Evolutionary conservation across 768 basidiomycete species (phyloP).

Genomic region (Cyathus striatus): DNA sequence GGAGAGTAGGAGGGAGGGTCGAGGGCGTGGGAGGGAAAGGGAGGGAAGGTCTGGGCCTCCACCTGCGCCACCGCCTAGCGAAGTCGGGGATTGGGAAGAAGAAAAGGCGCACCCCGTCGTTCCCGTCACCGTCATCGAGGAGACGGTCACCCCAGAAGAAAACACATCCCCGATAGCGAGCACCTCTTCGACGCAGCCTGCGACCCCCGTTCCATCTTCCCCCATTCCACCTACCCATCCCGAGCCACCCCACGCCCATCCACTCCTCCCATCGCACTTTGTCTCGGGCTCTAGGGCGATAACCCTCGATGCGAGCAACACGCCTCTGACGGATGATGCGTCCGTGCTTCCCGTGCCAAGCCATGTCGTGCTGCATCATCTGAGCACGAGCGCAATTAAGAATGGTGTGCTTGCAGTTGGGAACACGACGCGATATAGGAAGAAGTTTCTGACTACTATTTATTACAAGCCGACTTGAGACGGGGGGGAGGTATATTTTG

Average conservation of each 20-base stretch:
- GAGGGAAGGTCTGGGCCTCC: too few species aligned
- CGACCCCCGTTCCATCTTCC: not conserved
- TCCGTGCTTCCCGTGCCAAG: constrained; percentile 89
- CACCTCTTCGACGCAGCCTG: not conserved
- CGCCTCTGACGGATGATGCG: constrained; percentile 72
- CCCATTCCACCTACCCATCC: not conserved
- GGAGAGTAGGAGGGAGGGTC: constrained; percentile 11
- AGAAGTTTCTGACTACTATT: constrained; percentile 89
- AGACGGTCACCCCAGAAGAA: not conserved
- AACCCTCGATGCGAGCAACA: constrained; percentile 27
- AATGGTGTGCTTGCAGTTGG: constrained; percentile 92
- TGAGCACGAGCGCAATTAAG: constrained; percentile 92
- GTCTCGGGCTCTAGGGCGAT: constrained; percentile 22
- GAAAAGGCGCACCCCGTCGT: not conserved
- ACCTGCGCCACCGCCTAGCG: not conserved
- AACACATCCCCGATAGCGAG: too few species aligned
- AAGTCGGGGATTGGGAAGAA: not conserved
- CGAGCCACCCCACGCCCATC: not conserved
- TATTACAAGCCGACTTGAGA: constrained; percentile 32
- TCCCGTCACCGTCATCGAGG: not conserved
- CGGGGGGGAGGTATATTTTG: too few species aligned
- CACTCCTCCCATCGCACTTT: constrained; percentile 5
- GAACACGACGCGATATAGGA: constrained; percentile 84
- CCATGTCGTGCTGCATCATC: constrained; percentile 90
- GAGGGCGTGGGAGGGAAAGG: constrained; percentile 13